Base-by-base conservation (phyloP, 306 rosid species). In the Cotoneaster glaucophyllus region DNA sequence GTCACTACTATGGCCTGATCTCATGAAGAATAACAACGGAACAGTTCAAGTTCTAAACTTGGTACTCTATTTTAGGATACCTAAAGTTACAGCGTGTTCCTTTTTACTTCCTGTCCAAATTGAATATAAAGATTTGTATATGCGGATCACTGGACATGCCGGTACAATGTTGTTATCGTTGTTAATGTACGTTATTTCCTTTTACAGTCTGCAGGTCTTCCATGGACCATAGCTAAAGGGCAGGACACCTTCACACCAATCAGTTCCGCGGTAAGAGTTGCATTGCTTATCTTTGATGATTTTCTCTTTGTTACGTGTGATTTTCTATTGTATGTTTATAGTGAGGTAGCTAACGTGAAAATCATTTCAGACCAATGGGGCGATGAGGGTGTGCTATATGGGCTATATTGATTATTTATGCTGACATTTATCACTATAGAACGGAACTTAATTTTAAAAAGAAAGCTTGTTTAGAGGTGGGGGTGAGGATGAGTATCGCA, bases 191-290 rank as follows among this genome's bases (percentile, higher is more conserved):
- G 22, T 59, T 56, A 19, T 52, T 66, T 70, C 64, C 29, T 14
- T 56, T 68, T 22, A 39, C 84, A 94, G 98, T 90, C 98, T 87
- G 96, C 95, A 87, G 97, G 97, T 81, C 97, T 91, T 90, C 98
- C 98, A 79, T 94, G 98, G 98, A 85, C 86, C 52, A 53, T 90
- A 61, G 94, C 98, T 21, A 94, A 94, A 79, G 97, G 97, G 83
- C 96, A 90, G 87, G 98, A 92, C 79, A 94, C 97, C 56, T 94
- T 94, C 86, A 94, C 98, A 9, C 98, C 98, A 73, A 93, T 93
- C 69, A 87, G 98, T 82, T 88, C 88, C 28, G 82, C 88, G 83
- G 88, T 87, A 82, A 78, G 95, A 81, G 73, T 78, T 81, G 26
- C 71, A 70, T 62, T 56, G 70, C 72, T 54, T 44, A 13, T 34